Evolutionary conservation across 2,329 filamentous ascomycete genomes (phyloP), one percentile per base, ranked within the genome.

Genomic region (Neopestalotiopsis rosae): DNA sequence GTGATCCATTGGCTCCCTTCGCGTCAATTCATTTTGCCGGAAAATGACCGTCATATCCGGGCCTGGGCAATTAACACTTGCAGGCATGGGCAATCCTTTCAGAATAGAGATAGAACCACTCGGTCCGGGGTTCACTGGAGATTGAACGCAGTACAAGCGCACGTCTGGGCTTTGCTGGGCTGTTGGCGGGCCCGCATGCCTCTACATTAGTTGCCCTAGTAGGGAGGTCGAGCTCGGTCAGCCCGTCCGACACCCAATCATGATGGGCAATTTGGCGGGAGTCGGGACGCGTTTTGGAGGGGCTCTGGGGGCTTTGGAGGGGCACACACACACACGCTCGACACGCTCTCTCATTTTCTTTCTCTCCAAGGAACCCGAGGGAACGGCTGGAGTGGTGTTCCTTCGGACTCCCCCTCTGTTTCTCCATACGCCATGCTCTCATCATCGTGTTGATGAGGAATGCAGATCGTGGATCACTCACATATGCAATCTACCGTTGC

Each of bases 41-140:
- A 52, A 52, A 52, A 52, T 52, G 45, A 52, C 45, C 45, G 45
- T 52, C 45, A 52, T 52, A 52, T 52, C 45, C 45, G 45, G 45
- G 45, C 45, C 45, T 52, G 45, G 45, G 45, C 45, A 52, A 52
- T 52, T 52, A n/a, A 20, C 34, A 38, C 34, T 38, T 38, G 45
- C 45, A 52, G 45, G 45, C 45, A 52, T 52, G 45, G 45, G 45
- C 45, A 52, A 52, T 52, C 45, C 45, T 52, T 52, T 52, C 45
- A 52, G 45, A 52, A 52, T 52, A n/a, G n/a, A 20, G 34, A 38
- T 38, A 38, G 45, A 20, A 52, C 45, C 45, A 52, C 45, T 17
- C 34, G 34, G 45, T 52, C 45, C 45, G 45, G 45, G 45, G 45
- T 52, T 52, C n/a, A 20, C 45, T 52, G 45, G 45, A 52, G 45